Evolutionary conservation across 805 yeast genomes (phyloP).

Genomic region (Monosporozyma yasuniensis): DNA sequence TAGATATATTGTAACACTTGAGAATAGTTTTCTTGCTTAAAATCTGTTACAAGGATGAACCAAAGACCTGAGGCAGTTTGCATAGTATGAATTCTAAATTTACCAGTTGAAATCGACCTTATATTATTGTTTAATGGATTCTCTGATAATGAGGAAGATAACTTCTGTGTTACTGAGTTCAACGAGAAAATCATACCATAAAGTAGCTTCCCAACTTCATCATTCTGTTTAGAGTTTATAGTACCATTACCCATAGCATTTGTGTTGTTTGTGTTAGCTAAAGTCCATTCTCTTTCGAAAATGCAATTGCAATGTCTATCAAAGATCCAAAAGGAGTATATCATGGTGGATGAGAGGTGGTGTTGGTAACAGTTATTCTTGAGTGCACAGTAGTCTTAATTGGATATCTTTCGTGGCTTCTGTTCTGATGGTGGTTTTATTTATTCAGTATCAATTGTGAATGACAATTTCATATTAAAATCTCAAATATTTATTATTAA

Average conservation of each 20-base stretch:
- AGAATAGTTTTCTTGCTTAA: slow-evolving; percentile 23
- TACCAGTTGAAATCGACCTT: slow-evolving; percentile 50
- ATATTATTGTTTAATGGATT: slow-evolving; percentile 28
- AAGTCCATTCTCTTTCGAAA: slow-evolving; percentile 64
- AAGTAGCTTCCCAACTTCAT: slow-evolving; percentile 68
- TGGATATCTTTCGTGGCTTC: no score
- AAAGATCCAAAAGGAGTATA: slow-evolving; percentile 81
- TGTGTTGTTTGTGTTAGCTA: slow-evolving; percentile 18
- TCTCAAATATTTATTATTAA: no score
- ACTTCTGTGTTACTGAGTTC: slow-evolving; percentile 59
- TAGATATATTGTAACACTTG: slow-evolving; percentile 27
- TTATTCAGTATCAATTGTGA: no score
- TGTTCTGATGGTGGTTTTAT: neutral
- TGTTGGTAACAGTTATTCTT: neutral
- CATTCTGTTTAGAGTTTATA: slow-evolving; percentile 46
- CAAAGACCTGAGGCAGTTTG: slow-evolving; percentile 76
- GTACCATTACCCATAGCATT: slow-evolving; percentile 22
- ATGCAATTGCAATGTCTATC: slow-evolving; percentile 91
- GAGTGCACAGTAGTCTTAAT: neutral
- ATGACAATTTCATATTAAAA: no score
- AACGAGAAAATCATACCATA: slow-evolving; percentile 81
- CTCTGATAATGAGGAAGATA: slow-evolving; percentile 20
- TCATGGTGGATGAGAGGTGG: slow-evolving; percentile 12
- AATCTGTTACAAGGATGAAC: slow-evolving; percentile 67
- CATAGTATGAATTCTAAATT: slow-evolving; percentile 67